Evolutionary conservation across 768 basidiomycete species (phyloP).

Genomic region (Suillus placidus): DNA sequence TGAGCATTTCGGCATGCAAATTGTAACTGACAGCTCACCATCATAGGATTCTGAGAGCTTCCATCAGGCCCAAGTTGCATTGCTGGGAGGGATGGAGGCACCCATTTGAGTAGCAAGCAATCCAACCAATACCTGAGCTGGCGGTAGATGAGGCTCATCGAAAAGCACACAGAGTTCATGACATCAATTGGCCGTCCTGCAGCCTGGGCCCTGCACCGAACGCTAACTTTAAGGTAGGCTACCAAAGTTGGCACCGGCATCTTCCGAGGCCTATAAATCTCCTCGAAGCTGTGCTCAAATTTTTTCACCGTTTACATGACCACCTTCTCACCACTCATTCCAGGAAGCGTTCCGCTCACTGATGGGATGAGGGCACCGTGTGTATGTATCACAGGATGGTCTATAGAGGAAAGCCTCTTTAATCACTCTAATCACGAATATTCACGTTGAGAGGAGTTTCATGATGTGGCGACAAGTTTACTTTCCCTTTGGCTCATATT

Average conservation of each 20-base stretch:
- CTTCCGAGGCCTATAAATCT: constrained; percentile 6
- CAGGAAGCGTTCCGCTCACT: constrained; percentile 65
- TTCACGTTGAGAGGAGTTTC: constrained; percentile 83
- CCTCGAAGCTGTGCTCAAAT: background rate
- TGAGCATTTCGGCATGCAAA: constrained; percentile 3
- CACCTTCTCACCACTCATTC: constrained; percentile 46
- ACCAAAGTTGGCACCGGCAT: background rate
- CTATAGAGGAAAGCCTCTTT: constrained; percentile 64
- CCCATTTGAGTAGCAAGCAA: constrained; percentile 22
- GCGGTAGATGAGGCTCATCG: constrained; percentile 14
- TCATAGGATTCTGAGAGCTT: constrained; percentile 56
- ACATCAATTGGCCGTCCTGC: background rate
- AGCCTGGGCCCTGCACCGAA: too few relatives aligned
- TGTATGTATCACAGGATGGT: constrained; percentile 43
- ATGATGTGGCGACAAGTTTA: constrained; percentile 71
- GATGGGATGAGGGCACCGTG: constrained; percentile 48
- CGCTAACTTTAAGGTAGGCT: too few relatives aligned
- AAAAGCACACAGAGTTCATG: background rate
- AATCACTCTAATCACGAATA: constrained; percentile 81
- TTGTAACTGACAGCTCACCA: constrained; percentile 48
- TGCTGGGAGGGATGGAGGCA: constrained; percentile 47
- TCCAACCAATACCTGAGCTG: constrained; percentile 25
- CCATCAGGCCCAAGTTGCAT: constrained; percentile 65
- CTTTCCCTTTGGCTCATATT: background rate
- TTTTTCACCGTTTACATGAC: constrained; percentile 44